A percentile compares a stretch with the other conserved stretches of the same genome.
These are phyloP conservation scores for Boletus subparvulus DNA, from an alignment of 768 basidiomycete species.

Conservation along the genomic window DNA sequence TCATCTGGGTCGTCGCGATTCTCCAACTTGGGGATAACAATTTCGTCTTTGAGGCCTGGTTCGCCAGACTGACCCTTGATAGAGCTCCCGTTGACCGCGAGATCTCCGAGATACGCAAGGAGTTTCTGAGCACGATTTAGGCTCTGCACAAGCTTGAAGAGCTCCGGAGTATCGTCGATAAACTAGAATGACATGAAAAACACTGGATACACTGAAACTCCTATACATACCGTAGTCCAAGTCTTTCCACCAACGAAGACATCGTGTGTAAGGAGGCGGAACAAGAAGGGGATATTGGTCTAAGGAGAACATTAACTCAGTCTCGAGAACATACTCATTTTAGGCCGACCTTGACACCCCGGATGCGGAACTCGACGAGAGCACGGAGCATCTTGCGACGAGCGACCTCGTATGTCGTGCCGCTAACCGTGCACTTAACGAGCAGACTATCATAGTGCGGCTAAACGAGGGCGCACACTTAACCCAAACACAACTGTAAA, in stretches of 20 bases:
- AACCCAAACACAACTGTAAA: constrained; percentile 3
- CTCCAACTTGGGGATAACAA: constrained; percentile 76
- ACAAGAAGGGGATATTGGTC: constrained; percentile 99
- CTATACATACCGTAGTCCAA: constrained; percentile 81
- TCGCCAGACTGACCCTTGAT: constrained; percentile 97
- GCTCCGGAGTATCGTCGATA: constrained; percentile 99
- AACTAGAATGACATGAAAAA: constrained; percentile 53
- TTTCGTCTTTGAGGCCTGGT: constrained; percentile 89
- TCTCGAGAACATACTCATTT: not conserved
- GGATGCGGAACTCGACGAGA: constrained; percentile 99
- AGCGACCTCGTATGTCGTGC: constrained; percentile 98
- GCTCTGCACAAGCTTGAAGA: constrained; percentile 96
- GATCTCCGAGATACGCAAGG: constrained; percentile 93
- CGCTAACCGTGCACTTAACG: constrained; percentile 94
- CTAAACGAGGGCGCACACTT: constrained; percentile 36
- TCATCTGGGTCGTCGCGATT: constrained; percentile 77
- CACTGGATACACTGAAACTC: not conserved
- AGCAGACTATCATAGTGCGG: constrained; percentile 98
- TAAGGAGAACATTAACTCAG: constrained; percentile 28
- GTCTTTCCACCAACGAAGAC: constrained; percentile 95
- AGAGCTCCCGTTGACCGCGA: constrained; percentile 96
- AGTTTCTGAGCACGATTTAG: constrained; percentile 99
- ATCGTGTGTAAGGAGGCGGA: constrained; percentile 95
- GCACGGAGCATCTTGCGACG: constrained; percentile 99
- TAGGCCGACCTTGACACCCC: constrained; percentile 82